These are phyloP conservation scores for Zychaea mexicana DNA, from an alignment of 371 early-diverging fungal genomes.

Conservation along the genomic window DNA sequence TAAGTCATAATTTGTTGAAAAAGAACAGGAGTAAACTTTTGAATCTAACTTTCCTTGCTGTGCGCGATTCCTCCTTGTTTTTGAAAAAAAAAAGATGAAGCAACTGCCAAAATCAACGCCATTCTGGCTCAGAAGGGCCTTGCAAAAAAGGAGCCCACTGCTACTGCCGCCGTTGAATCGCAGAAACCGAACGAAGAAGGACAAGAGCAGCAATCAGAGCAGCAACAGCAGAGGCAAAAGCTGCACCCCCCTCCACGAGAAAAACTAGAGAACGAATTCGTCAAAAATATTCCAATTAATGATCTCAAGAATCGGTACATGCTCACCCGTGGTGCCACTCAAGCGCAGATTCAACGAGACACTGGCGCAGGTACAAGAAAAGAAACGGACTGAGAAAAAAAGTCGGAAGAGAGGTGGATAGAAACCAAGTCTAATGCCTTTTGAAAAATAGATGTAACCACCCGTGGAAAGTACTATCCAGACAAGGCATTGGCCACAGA, in stretches of 20 bases:
- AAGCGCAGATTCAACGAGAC: conserved; percentile 71
- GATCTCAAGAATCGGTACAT: conserved; percentile 79
- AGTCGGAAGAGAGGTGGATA: no score
- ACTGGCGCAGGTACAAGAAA: conserved; percentile 65
- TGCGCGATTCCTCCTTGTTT: conserved; percentile 19
- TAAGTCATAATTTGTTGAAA: not conserved
- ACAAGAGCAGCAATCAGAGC: not conserved
- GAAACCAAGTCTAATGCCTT: no score
- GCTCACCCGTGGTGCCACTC: conserved; percentile 78
- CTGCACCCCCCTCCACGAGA: conserved; percentile 5
- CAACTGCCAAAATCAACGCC: conserved; percentile 42
- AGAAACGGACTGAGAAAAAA: no score
- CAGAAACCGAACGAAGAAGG: no score
- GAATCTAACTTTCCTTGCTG: not conserved
- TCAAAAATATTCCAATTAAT: conserved; percentile 77
- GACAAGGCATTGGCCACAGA: conserved; percentile 72
- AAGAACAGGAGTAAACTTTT: no score
- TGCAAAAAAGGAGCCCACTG: conserved; percentile 10
- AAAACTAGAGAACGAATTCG: conserved; percentile 45
- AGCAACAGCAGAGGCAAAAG: conserved; percentile 1
- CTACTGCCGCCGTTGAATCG: conserved; percentile 4
- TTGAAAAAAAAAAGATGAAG: conserved; percentile 20
- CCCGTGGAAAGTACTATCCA: conserved; percentile 82
- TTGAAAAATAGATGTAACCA: conserved; percentile 64
- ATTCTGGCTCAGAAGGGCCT: conserved; percentile 62